Conservation (phyloP, 1,139 yeast species). For the Zygoascus meyerae region DNA sequence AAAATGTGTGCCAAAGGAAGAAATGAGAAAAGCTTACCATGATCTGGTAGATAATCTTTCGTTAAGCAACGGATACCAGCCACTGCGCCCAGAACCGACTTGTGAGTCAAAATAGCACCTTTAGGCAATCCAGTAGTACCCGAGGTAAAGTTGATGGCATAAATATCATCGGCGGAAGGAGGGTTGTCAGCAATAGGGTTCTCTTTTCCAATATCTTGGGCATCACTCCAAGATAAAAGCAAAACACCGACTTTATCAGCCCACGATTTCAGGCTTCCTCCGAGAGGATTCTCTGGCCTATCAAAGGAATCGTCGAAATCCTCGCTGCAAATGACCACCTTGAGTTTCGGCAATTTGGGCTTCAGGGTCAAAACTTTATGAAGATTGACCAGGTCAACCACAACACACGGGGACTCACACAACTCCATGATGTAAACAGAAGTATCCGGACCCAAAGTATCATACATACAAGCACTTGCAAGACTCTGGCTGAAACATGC, state of each 20-base stretch:
- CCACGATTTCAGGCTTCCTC: conserved; percentile 44
- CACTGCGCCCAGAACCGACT: conserved; percentile 47
- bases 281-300: conserved; percentile 44
- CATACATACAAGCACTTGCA: conserved; percentile 57
- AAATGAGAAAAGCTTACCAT: conserved; percentile 33
- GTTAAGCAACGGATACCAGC: conserved; percentile 27
- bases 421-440: conserved; percentile 52
- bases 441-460: conserved; percentile 57
- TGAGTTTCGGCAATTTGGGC: conserved; percentile 35
- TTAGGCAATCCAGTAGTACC: conserved; percentile 75
- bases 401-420: conserved; percentile 53
- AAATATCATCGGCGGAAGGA: conserved; percentile 49
- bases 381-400: conserved; percentile 45
- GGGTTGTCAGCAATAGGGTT: conserved; percentile 43
- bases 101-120: conserved; percentile 62
- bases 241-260: conserved; percentile 34
- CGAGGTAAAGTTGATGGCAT: conserved; percentile 71
- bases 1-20: conserved; percentile 70
- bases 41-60: not conserved
- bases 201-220: conserved; percentile 49
- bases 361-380: conserved; percentile 40
- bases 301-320: conserved; percentile 30
- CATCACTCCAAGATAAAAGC: conserved; percentile 47
- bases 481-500: conserved; percentile 50
- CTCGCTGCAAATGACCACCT: conserved; percentile 50